Evolutionary conservation across 1,139 yeast species (phyloP), one percentile per base, ranked within the genome.

Genomic region (Hyphopichia buzzinii): DNA sequence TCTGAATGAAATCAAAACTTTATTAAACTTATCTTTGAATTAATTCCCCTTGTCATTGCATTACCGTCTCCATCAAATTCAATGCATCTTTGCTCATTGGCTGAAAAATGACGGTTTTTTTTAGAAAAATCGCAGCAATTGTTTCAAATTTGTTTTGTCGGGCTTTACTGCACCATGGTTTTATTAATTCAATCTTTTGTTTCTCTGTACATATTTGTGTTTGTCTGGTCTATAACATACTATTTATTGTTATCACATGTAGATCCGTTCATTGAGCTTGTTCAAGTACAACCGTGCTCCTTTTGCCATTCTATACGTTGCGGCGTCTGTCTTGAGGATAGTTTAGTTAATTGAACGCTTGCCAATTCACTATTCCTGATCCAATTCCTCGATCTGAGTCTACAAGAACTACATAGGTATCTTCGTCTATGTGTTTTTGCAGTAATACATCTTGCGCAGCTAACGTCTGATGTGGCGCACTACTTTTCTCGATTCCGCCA

Each of bases 121-220:
- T 8, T 17, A 7, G 17, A 29, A 11, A 19, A 16, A 19, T 15
- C n/a, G 17, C n/a, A 28, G 22, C n/a, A 25, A 14, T 13, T 27
- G 15, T 27, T 12, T 12, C 11, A 27, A 12, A 10, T 15, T 11
- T 27, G 15, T 4, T 27, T 27, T 25, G 8, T 8, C 29, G 13
- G 13, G 11, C 17, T 27, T 25, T 11, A 25, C 13, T 11, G 27
- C 14, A 6, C 14, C 14, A 6, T 25, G 8, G 10, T 8, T n/a
- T 25, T n/a, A n/a, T 25, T 25, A n/a, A n/a, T n/a, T n/a, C 27
- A 25, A 8, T n/a, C 27, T 8, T 29, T 29, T 29, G 24, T 17
- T 29, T 29, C 31, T 29, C 25, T 29, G 31, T 29, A 29, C 31
- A 29, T 29, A 29, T 10, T n/a, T 19, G 23, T 19, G 10, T 19